A percentile compares a stretch with the other conserved stretches of the same genome.
phyloP scores from a whole-genome alignment of 495 filamentous ascomycete species.

The Penicillium cataractarum region DNA sequence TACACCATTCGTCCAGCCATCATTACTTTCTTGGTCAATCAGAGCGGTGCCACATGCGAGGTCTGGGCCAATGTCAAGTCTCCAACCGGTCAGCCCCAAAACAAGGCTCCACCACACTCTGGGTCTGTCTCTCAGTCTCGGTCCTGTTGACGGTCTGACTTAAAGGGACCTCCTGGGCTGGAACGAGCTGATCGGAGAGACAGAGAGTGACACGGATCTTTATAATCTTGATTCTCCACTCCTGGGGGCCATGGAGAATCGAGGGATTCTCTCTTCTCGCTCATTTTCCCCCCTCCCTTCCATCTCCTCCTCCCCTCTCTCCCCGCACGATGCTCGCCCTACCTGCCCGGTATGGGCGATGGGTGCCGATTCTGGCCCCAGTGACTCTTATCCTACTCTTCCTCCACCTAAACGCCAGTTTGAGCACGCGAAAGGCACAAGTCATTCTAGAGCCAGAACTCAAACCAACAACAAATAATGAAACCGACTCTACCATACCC shows the following conservation, averaged over 20 bases:
- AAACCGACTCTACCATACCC: slow-evolving; percentile 1
- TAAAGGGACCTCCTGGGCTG: slow-evolving; percentile 14
- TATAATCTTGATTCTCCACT: slow-evolving; percentile 10
- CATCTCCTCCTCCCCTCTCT: not conserved
- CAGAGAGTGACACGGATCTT: not conserved
- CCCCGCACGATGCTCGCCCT: slow-evolving; percentile 22
- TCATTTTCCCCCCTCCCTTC: not conserved
- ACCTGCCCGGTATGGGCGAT: slow-evolving; percentile 34
- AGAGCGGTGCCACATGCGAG: slow-evolving; percentile 3
- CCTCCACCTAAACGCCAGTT: slow-evolving; percentile 22
- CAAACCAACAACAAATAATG: slow-evolving; percentile 1
- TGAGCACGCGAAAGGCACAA: slow-evolving; percentile 12
- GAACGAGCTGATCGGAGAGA: slow-evolving; percentile 1
- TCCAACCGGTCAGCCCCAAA: slow-evolving; percentile 1
- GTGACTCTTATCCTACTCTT: slow-evolving; percentile 21
- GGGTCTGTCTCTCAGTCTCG: slow-evolving; percentile 1
- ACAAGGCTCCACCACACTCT: slow-evolving; percentile 9
- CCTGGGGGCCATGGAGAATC: slow-evolving; percentile 20
- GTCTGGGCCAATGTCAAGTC: slow-evolving; percentile 5
- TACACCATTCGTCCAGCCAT: not conserved
- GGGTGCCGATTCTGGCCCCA: slow-evolving; percentile 24
- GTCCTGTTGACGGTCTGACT: slow-evolving; percentile 4
- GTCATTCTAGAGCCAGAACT: slow-evolving; percentile 13
- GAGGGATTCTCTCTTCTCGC: not conserved
- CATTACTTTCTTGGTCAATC: slow-evolving; percentile 12